Evolutionary conservation across 208 protist species (phyloP).

Genomic region (Novymonas esmeraldas): DNA sequence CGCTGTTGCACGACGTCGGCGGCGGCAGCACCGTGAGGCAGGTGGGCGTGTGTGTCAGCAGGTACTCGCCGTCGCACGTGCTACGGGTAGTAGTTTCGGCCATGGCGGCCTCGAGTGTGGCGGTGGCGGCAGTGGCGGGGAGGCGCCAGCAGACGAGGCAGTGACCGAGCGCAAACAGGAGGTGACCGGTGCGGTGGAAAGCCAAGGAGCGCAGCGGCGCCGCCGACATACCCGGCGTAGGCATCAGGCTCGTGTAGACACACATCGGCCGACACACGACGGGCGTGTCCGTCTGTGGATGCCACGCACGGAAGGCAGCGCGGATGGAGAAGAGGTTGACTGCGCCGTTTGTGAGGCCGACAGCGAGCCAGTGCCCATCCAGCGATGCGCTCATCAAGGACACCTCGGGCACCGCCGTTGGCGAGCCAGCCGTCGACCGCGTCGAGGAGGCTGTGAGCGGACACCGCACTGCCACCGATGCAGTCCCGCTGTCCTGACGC

Average conservation of each 20-base stretch:
- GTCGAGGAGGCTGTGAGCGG: background rate
- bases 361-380: conserved; percentile 31
- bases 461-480: conserved; percentile 13
- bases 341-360: conserved; percentile 22
- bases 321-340: conserved; percentile 31
- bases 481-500: background rate
- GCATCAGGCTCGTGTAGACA: conserved; percentile 26
- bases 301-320: conserved; percentile 15
- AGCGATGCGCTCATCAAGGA: conserved; percentile 14
- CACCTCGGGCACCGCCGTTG: background rate
- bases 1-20: conserved; percentile 9
- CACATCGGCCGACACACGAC: conserved; percentile 14
- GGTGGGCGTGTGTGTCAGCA: conserved; percentile 15
- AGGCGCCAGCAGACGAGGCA: conserved; percentile 27
- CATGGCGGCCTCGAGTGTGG: background rate
- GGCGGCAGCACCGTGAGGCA: conserved; percentile 31
- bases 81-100: conserved; percentile 1
- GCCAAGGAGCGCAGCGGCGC: conserved; percentile 9
- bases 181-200: conserved; percentile 21
- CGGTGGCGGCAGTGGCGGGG: background rate
- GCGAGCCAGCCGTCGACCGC: background rate
- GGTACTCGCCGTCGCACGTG: conserved; percentile 19
- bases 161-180: conserved; percentile 24
- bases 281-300: background rate
- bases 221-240: conserved; percentile 3